These are phyloP conservation scores for Sarocladium brachiariae DNA, from an alignment of 2,329 filamentous ascomycete species.

Conservation along the genomic window DNA sequence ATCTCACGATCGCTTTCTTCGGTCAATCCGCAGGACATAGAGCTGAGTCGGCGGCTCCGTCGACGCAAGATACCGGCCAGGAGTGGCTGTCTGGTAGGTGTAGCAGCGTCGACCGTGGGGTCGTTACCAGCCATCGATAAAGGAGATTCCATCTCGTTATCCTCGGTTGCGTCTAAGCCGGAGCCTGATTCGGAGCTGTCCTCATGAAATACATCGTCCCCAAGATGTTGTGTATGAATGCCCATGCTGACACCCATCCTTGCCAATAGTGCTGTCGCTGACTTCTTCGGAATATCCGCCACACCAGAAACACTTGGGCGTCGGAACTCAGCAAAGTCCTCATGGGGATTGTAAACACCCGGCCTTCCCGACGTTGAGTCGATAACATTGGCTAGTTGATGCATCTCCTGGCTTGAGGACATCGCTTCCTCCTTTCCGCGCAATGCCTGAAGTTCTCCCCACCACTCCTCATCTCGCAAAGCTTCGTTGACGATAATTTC, in stretches of 20 bases:
- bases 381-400: conserved; percentile 36
- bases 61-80: conserved; percentile 1
- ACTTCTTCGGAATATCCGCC: conserved; percentile 53
- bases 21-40: neutral
- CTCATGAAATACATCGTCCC: conserved; percentile 50
- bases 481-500: conserved; percentile 57
- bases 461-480: conserved; percentile 71
- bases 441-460: conserved; percentile 62
- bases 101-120: neutral
- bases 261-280: conserved; percentile 43
- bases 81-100: conserved; percentile 20
- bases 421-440: conserved; percentile 34
- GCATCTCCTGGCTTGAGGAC: conserved; percentile 35
- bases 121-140: neutral
- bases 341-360: conserved; percentile 37
- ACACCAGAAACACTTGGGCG: conserved; percentile 51
- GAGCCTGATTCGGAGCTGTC: conserved; percentile 23
- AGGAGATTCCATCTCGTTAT: conserved; percentile 18
- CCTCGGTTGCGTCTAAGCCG: conserved; percentile 24
- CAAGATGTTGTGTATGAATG: conserved; percentile 69
- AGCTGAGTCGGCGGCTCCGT: neutral
- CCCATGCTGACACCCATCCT: conserved; percentile 61
- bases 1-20: conserved; percentile 4
- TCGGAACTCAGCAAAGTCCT: conserved; percentile 22
- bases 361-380: conserved; percentile 35